These are phyloP conservation scores for Penicillium occitanis DNA, from an alignment of 2,329 filamentous ascomycete species.

Conservation along the genomic window DNA sequence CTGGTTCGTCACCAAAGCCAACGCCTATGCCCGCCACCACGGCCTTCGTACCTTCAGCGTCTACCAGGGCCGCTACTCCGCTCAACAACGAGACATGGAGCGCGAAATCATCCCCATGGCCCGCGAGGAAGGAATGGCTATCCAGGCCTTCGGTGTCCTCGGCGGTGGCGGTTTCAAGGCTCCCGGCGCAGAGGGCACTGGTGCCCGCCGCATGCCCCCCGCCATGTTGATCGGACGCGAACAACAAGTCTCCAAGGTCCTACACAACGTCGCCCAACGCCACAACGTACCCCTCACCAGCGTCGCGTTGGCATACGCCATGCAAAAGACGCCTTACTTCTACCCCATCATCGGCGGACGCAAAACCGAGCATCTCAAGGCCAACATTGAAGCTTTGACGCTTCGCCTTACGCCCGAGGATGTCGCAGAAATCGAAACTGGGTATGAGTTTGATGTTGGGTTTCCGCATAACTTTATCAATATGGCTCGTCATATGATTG, in stretches of 20 bases:
- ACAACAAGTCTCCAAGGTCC: slow-evolving; percentile 11
- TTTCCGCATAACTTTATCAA: slow-evolving; percentile 17
- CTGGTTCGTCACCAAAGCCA: slow-evolving; percentile 66
- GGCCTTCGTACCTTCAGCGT: slow-evolving; percentile 69
- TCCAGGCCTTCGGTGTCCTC: slow-evolving; percentile 57
- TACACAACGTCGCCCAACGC: slow-evolving; percentile 26
- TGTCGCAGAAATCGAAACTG: slow-evolving; percentile 55
- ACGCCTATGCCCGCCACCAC: slow-evolving; percentile 68
- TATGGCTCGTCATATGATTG: not conserved
- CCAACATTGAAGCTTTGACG: slow-evolving; percentile 57
- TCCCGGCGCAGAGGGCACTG: not conserved
- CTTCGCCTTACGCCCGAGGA: slow-evolving; percentile 55
- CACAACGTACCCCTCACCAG: slow-evolving; percentile 26
- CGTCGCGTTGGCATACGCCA: slow-evolving; percentile 25
- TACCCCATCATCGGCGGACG: slow-evolving; percentile 56
- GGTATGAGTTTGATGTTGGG: slow-evolving; percentile 54
- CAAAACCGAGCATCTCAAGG: slow-evolving; percentile 53
- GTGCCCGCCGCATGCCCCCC: slow-evolving; percentile 27
- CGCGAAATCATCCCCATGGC: slow-evolving; percentile 68
- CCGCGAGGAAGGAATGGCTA: slow-evolving; percentile 60
- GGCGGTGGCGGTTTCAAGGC: slow-evolving; percentile 52
- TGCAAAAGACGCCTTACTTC: slow-evolving; percentile 52
- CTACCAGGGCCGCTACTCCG: slow-evolving; percentile 66
- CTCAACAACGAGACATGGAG: slow-evolving; percentile 64
- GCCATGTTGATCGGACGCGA: slow-evolving; percentile 14